A percentile compares a stretch with the other conserved stretches of the same genome.
Evolutionary conservation across 2,329 filamentous ascomycete genomes (phyloP).

Genomic region (Cordyceps militaris): DNA sequence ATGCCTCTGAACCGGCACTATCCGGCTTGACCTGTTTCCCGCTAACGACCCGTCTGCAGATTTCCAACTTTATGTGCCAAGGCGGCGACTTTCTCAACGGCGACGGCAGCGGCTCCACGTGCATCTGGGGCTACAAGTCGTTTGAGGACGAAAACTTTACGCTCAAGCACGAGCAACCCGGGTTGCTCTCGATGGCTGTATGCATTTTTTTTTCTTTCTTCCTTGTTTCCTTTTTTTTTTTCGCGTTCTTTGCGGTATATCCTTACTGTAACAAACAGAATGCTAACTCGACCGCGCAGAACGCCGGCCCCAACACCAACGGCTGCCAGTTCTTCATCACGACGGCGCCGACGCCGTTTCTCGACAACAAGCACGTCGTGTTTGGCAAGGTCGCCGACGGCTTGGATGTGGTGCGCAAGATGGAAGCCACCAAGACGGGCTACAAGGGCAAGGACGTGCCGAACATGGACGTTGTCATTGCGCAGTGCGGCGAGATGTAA

Average conservation of each 20-base stretch:
- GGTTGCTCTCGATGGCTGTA: conserved; percentile 89
- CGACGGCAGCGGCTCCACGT: conserved; percentile 81
- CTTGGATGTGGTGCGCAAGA: conserved; percentile 84
- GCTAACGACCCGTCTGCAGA: conserved; percentile 41
- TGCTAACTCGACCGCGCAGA: too few species aligned
- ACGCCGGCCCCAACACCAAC: conserved; percentile 86
- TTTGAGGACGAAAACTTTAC: conserved; percentile 90
- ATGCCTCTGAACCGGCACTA: conserved; percentile 27
- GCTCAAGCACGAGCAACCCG: conserved; percentile 69
- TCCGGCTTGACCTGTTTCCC: not conserved
- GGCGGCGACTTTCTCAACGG: conserved; percentile 93
- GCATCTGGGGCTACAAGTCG: conserved; percentile 76
- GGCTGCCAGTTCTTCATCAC: conserved; percentile 98
- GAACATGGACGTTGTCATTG: conserved; percentile 74
- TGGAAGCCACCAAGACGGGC: conserved; percentile 83
- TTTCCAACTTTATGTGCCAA: conserved; percentile 96
- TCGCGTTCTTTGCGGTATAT: too few species aligned
- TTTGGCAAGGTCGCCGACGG: conserved; percentile 88
- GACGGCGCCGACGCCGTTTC: conserved; percentile 74
- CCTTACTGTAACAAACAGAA: not conserved
- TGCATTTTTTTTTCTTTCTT: conserved; percentile 27
- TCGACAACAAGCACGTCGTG: conserved; percentile 91
- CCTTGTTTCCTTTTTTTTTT: not conserved
- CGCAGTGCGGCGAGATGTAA: conserved; percentile 91
- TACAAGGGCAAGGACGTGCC: conserved; percentile 69